Conservation (phyloP, 192 early-diverging fungal genomes). For the Backusella psychrophila region DNA sequence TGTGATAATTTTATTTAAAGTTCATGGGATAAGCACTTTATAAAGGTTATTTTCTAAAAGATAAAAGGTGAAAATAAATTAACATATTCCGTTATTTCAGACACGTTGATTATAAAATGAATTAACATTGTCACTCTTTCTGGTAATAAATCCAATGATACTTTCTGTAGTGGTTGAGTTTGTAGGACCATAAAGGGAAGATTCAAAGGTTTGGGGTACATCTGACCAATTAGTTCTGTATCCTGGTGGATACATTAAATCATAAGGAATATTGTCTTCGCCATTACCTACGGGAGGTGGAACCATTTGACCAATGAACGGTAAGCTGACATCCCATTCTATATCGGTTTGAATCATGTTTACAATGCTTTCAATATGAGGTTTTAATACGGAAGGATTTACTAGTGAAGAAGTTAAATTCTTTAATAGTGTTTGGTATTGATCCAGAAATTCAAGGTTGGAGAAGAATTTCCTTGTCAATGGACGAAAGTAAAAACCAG, state of each 20-base stretch:
- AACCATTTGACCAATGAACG: background rate
- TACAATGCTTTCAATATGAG: constrained; percentile 6
- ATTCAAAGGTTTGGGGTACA: background rate
- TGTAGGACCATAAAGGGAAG: background rate
- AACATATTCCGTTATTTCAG: background rate
- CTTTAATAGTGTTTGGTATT: background rate
- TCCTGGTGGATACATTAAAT: background rate
- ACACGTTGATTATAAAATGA: background rate
- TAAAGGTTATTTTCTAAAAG: background rate
- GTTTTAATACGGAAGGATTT: background rate
- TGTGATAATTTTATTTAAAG: background rate
- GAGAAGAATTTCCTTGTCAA: constrained; percentile 2
- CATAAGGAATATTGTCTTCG: background rate
- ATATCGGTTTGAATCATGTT: constrained; percentile 12
- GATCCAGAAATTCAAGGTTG: background rate
- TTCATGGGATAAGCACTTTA: background rate
- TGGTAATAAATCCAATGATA: background rate
- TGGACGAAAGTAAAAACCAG: constrained; percentile 6
- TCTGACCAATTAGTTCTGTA: background rate
- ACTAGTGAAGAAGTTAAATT: background rate
- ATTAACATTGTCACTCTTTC: background rate
- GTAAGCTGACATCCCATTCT: background rate
- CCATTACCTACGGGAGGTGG: background rate
- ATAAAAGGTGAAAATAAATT: background rate
- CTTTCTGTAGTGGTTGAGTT: background rate